Base-by-base conservation (phyloP, 2,329 filamentous ascomycete species). In the Parastagonospora avenae region DNA sequence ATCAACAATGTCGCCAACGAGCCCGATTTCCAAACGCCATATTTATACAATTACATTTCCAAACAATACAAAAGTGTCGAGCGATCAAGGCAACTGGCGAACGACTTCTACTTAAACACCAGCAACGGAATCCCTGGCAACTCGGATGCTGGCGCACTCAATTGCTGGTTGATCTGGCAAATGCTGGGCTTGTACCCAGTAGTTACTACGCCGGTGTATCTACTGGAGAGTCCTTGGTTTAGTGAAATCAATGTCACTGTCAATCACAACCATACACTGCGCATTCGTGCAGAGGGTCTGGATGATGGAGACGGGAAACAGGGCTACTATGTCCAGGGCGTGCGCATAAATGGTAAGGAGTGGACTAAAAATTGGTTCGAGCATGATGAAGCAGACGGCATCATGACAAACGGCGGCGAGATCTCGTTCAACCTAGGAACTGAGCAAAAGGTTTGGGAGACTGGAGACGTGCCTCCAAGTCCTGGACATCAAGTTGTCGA, bases 311-410 rank as follows among this genome's bases (percentile, higher is more conserved):
- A 82, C 10, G 74, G 72, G 1, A 66, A 72, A 2, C 64, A 77
- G 2, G 77, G 77, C 2, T 79, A 76, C 36, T 85, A 79, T 52
- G 78, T 86, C 4, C 80, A 84, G 59, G 75, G 74, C 2, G 70
- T 85, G 1, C 79, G 70, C 47, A 77, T 85, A 32, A 84, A 85
- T 50, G 82, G 80, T 0, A 50, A 80, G 46, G 2, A 48, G 0
- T 84, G 82, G 82, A 59, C 71, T 0, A 78, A 76, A 68, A 85
- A 81, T 46, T 85, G 82, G 82, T 74, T 85, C 14, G 74, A 78
- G 48, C 81, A 85, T 62, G 74, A 77, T 1, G 79, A 85, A 61
- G 64, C 53, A 0, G 68, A 62, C 1, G 66, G 63, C 0, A 67
- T 72, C 16, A 72, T 73, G 69, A 63, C 49, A 1, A 39, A 67